Base-by-base conservation (phyloP, 2,329 filamentous ascomycete species). In the Cladorrhinum sp. region DNA sequence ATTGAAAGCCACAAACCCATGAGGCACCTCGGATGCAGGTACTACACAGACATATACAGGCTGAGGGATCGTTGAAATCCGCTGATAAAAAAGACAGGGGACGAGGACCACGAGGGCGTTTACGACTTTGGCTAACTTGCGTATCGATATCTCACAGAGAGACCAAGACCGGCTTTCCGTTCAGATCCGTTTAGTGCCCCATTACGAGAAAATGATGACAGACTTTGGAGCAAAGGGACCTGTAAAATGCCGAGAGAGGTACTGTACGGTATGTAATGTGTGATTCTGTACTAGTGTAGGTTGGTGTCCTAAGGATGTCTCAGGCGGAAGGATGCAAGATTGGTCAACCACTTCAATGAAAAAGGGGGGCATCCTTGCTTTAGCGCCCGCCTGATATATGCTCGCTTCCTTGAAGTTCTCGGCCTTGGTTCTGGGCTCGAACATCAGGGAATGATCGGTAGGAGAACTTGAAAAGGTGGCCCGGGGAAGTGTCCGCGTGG, bases 381-480 rank as follows among this genome's bases (percentile, higher is more conserved):
- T 64, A 62, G 60, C 62, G 60, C 60, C 60, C 58, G 60, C 50
- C 57, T 55, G 59, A 59, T 61, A 27, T 29, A 51, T 57, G 50
- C 57, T 59, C 54, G 59, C 62, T 58, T 60, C 62, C 62, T 62
- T 49, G 55, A 60, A 60, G 52, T 27, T 53, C 29, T 29, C 57
- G 48, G 58, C 60, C 60, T 62, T 64, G 62, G 62, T 62, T 61
- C 62, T 64, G 60, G 62, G 58, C 55, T 64, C 57, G 38, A 48
- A 29, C 36, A 58, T 55, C 53, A 56, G 41, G 50, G 50, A 38
- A 50, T 9, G 32, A 50, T 49, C 18, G 41, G 52, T 51, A 45
- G 13, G 13, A 29, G 10, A 41, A 56, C 52, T 61, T 32, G 61
- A 41, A 55, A 49, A 23, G 27, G 23, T 41, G 54, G 55, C 48